A percentile compares a stretch with the other conserved stretches of the same genome.
phyloP scores from a whole-genome alignment of 352 stramenopile genomes.

The Phytopythium aichiense region DNA sequence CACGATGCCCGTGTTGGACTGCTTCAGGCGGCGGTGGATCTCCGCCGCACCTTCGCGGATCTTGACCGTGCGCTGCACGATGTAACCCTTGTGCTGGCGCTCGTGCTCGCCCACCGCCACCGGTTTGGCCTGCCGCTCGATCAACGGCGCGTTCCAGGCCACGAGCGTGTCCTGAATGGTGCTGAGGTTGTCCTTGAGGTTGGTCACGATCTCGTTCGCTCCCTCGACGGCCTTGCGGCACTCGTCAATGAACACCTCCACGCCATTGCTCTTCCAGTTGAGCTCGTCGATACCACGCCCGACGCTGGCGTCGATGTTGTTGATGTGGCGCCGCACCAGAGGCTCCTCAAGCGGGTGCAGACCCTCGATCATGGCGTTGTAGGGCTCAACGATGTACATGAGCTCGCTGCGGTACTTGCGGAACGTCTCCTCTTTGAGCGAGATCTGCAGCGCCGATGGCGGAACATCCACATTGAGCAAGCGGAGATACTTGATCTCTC shows the following conservation, averaged over 20 bases:
- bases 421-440: slow-evolving; percentile 94
- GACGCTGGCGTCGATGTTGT: slow-evolving; percentile 94
- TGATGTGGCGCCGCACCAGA: slow-evolving; percentile 93
- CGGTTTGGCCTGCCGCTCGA: slow-evolving; percentile 95
- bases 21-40: slow-evolving; percentile 95
- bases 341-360: slow-evolving; percentile 97
- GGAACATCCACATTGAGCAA: slow-evolving; percentile 94
- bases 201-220: slow-evolving; percentile 93
- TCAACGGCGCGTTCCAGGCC: slow-evolving; percentile 91
- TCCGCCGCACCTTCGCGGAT: slow-evolving; percentile 95
- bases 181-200: slow-evolving; percentile 96
- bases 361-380: slow-evolving; percentile 96
- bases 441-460: slow-evolving; percentile 93
- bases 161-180: slow-evolving; percentile 92
- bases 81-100: slow-evolving; percentile 92
- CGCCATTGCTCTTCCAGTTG: slow-evolving; percentile 94
- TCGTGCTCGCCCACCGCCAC: slow-evolving; percentile 96
- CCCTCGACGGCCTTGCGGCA: slow-evolving; percentile 78
- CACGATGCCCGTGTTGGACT: slow-evolving; percentile 94
- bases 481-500: slow-evolving; percentile 98
- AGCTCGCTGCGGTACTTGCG: slow-evolving; percentile 95
- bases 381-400: slow-evolving; percentile 97
- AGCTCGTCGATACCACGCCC: slow-evolving; percentile 92
- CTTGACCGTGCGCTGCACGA: slow-evolving; percentile 90
- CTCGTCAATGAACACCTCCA: slow-evolving; percentile 94